Percentiles rank a stretch among this genome's conserved stretches.
These are phyloP conservation scores for Eucalyptus tenuipes DNA, from an alignment of 345 rosid species.

Conservation along the genomic window DNA sequence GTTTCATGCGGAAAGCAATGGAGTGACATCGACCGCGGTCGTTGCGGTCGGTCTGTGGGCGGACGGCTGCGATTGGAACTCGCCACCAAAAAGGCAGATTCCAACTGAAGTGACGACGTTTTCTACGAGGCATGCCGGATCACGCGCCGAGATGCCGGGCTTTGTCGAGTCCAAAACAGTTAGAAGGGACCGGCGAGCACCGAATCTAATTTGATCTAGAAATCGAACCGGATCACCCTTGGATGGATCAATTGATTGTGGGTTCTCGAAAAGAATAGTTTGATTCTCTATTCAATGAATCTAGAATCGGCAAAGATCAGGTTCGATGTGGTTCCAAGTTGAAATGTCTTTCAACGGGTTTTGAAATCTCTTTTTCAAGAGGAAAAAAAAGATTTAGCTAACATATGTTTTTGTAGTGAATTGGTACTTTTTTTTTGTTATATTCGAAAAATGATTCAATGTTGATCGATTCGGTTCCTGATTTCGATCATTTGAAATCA, in stretches of 20 bases:
- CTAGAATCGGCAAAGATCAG: rapidly evolving
- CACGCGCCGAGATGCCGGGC: neutral
- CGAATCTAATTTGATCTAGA: rapidly evolving
- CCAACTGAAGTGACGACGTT: neutral
- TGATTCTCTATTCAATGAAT: rapidly evolving
- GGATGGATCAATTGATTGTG: neutral
- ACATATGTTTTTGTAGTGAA: neutral
- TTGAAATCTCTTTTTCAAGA: neutral
- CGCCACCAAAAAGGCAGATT: neutral
- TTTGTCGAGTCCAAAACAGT: neutral
- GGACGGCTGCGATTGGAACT: neutral
- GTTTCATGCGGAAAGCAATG: neutral
- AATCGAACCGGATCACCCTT: neutral
- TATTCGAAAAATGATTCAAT: neutral
- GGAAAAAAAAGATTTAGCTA: neutral
- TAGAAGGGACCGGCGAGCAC: neutral
- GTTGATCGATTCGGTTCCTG: rapidly evolving
- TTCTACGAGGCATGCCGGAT: neutral
- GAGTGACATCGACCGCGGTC: neutral
- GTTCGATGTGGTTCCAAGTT: neutral
- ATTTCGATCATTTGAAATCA: neutral
- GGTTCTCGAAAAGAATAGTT: neutral
- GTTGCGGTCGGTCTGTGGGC: neutral
- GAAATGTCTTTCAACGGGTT: neutral
- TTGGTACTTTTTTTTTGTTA: too few species aligned